Conservation (phyloP, 2,329 filamentous ascomycete species). For the Venturia nashicola region DNA sequence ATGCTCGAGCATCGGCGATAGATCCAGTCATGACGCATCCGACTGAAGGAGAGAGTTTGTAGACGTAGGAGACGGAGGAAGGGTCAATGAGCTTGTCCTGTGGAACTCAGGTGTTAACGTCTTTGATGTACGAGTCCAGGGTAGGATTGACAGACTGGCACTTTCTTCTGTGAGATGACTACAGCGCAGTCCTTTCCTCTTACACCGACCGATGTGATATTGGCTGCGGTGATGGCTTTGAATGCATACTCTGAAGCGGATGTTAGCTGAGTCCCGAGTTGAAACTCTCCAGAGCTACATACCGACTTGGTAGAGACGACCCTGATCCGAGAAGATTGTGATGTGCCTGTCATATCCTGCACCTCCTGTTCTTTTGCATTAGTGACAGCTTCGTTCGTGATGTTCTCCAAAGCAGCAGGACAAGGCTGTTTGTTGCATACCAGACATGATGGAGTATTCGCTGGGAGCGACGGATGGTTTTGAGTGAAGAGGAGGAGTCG, state of each 20-base stretch:
- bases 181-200: conserved; percentile 96
- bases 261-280: conserved; percentile 2
- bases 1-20: conserved; percentile 91
- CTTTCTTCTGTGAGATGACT: conserved; percentile 97
- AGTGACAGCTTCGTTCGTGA: not conserved
- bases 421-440: conserved; percentile 1
- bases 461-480: not conserved
- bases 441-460: not conserved
- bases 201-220: conserved; percentile 95
- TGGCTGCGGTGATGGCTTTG: conserved; percentile 98
- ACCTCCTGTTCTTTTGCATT: not conserved
- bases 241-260: conserved; percentile 86
- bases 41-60: conserved; percentile 89
- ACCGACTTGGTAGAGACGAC: conserved; percentile 99
- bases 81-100: conserved; percentile 99
- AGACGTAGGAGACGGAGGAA: conserved; percentile 91
- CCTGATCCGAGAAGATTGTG: conserved; percentile 98
- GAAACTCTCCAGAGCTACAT: conserved; percentile 30
- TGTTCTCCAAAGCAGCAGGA: not conserved
- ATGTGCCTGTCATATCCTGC: conserved; percentile 97
- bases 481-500: not conserved
- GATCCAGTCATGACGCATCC: conserved; percentile 98
- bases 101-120: not conserved
- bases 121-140: not conserved
- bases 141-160: conserved; percentile 57